Percentiles rank a stretch among this genome's conserved stretches.
These are phyloP conservation scores for Termitomyces sp. DNA, from an alignment of 768 basidiomycete genomes.

Conservation along the genomic window DNA sequence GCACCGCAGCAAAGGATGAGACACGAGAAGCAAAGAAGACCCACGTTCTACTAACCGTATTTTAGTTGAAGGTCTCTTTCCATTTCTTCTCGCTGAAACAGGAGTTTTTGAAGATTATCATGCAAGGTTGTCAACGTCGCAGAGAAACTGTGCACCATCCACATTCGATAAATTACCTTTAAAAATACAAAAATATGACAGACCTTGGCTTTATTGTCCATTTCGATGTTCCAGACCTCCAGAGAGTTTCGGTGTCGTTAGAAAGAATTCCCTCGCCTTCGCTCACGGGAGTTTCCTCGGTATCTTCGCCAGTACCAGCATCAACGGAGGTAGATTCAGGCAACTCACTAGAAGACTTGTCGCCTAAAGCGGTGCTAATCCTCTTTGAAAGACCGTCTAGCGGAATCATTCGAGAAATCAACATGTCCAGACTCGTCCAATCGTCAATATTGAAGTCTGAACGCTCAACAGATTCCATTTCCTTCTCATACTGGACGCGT, in stretches of 20 bases:
- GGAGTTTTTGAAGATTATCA: constrained; percentile 36
- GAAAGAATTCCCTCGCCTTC: background rate
- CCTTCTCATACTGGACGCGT: constrained; percentile 53
- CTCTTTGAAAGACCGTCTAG: constrained; percentile 49
- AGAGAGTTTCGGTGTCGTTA: constrained; percentile 1
- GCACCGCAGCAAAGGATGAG: background rate
- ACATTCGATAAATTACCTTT: background rate
- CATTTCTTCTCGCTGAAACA: constrained; percentile 44
- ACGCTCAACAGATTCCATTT: constrained; percentile 40
- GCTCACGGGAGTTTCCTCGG: background rate
- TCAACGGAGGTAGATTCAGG: background rate
- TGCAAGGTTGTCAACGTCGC: constrained; percentile 48
- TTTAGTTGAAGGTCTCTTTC: constrained; percentile 49
- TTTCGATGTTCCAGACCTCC: constrained; percentile 33
- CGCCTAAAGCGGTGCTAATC: constrained; percentile 37
- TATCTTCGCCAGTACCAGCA: background rate
- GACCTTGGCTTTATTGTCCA: constrained; percentile 71
- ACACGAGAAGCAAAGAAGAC: background rate
- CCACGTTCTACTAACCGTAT: constrained; percentile 43
- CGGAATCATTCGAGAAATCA: constrained; percentile 49
- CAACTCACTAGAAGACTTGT: constrained; percentile 14
- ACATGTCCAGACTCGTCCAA: constrained; percentile 53
- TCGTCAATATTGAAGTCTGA: constrained; percentile 26
- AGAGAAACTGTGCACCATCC: constrained; percentile 52
- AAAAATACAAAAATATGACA: constrained; percentile 15